Evolutionary conservation across 805 yeast genomes (phyloP), one percentile per base, ranked within the genome.

Genomic region (Candida taoyuanica): DNA sequence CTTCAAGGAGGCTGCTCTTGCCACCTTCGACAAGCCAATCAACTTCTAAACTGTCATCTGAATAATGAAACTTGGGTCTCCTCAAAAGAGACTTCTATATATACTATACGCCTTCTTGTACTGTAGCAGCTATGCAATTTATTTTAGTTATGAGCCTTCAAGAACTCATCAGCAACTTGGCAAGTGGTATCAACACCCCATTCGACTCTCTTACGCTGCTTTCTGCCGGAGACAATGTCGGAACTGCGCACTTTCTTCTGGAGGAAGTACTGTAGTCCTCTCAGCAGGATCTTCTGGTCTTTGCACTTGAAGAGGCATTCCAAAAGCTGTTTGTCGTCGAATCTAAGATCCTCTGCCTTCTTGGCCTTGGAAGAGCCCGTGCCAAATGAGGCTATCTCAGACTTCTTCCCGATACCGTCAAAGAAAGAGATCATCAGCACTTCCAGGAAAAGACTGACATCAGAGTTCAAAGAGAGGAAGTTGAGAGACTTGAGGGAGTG

Each of bases 1-100:
- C 16, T 85, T 91, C 76, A 91, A 91, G 73, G 98, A 93, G 73
- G 98, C 96, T 54, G 95, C 95, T 53, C 72, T 87, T 73, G 84
- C 94, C 47, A 84, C 96, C 37, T 88, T 79, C 63, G 91, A 75
- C 61, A 87, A 89, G 73, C 86, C 98, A 60, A 76, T 91, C 66
- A 89, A 91, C 78, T 82, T 79, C 53, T 85, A 77, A 49, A 33
- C 9, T 18, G 9, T 16, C 20, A 11, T 7, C 12, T 18, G 11
- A 8, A 8, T 21, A 21, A 21, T 11, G 24, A 21, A 21, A 7
- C 24, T n/a, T n/a, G n/a, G n/a, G n/a, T n/a, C n/a, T n/a, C n/a
- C n/a, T n/a, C n/a, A n/a, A n/a, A n/a, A n/a, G n/a, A n/a, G n/a
- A n/a, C n/a, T n/a, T n/a, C n/a, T n/a, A n/a, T n/a, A n/a, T n/a